Evolutionary conservation across 2,329 filamentous ascomycete species (phyloP).

Genomic region (Didymella sp.): DNA sequence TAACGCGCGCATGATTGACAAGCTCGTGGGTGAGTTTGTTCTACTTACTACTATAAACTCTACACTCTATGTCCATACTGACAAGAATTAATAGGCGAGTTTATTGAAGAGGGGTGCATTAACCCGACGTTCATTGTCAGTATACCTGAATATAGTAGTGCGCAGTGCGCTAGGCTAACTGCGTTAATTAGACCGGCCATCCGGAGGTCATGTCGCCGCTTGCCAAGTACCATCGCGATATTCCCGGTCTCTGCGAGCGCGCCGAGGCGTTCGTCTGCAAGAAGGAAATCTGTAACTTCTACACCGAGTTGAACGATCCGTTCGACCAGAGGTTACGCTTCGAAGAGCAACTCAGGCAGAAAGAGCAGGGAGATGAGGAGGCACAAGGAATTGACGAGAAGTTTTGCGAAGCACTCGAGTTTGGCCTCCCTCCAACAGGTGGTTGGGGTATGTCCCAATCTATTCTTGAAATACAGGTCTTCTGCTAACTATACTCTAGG

Average conservation of each 20-base stretch:
- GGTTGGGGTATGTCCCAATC: no score
- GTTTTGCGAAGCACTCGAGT: slow-evolving; percentile 89
- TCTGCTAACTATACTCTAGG: no score
- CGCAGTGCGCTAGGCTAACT: no score
- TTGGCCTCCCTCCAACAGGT: slow-evolving; percentile 86
- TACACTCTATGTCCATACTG: no score
- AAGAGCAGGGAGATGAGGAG: slow-evolving; percentile 96
- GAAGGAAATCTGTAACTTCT: slow-evolving; percentile 96
- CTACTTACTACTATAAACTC: no score
- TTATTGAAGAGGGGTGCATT: slow-evolving; percentile 87
- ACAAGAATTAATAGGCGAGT: no score
- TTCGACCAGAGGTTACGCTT: slow-evolving; percentile 82
- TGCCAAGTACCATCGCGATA: slow-evolving; percentile 89
- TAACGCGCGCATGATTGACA: neutral
- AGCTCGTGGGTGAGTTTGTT: slow-evolving; percentile 56
- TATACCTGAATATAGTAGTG: neutral
- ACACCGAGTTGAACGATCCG: slow-evolving; percentile 97
- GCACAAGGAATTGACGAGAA: slow-evolving; percentile 96
- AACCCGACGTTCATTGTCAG: slow-evolving; percentile 88
- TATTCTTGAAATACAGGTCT: no score
- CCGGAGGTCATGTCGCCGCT: slow-evolving; percentile 87
- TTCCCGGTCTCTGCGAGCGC: slow-evolving; percentile 82
- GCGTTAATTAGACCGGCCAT: no score
- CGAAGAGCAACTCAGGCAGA: slow-evolving; percentile 87
- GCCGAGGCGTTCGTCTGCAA: slow-evolving; percentile 98